phyloP scores from a whole-genome alignment of 2,329 filamentous ascomycete species.

The Akanthomyces dipterigenus region DNA sequence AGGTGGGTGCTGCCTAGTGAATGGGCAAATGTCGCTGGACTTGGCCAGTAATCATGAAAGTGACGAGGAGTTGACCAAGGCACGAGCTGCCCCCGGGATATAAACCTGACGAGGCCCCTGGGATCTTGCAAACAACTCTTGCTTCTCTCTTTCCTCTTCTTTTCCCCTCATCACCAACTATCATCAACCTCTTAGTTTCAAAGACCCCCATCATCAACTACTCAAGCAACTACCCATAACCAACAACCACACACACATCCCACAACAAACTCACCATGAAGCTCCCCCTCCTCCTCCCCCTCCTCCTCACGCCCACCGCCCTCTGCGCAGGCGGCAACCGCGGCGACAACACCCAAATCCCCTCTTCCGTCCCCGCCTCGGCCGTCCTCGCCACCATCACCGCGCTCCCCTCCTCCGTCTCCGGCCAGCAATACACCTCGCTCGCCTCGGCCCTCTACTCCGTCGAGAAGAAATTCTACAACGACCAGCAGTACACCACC shows the following conservation, averaged over 20 bases:
- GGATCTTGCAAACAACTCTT: too few relatives aligned
- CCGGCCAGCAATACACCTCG: background rate
- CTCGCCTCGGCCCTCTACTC: conserved; percentile 12
- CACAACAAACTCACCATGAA: background rate
- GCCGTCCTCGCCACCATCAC: background rate
- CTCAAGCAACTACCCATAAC: background rate
- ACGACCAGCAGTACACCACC: conserved; percentile 10
- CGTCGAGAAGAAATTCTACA: conserved; percentile 11
- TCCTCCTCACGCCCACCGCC: background rate
- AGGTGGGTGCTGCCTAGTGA: too few relatives aligned
- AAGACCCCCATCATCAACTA: background rate
- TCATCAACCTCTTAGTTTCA: too few relatives aligned
- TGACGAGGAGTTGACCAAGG: too few relatives aligned
- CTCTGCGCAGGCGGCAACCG: background rate
- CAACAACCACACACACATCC: background rate
- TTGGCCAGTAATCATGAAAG: too few relatives aligned
- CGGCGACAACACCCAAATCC: background rate
- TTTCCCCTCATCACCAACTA: too few relatives aligned
- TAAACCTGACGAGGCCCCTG: too few relatives aligned
- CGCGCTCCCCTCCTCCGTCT: background rate
- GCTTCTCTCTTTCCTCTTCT: too few relatives aligned
- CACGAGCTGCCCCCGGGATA: too few relatives aligned
- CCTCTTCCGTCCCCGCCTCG: background rate
- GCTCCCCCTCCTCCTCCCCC: background rate
- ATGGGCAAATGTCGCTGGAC: too few relatives aligned